phyloP scores from a whole-genome alignment of 1,284 basidiomycete species.

The Tilletiaria anomala region DNA sequence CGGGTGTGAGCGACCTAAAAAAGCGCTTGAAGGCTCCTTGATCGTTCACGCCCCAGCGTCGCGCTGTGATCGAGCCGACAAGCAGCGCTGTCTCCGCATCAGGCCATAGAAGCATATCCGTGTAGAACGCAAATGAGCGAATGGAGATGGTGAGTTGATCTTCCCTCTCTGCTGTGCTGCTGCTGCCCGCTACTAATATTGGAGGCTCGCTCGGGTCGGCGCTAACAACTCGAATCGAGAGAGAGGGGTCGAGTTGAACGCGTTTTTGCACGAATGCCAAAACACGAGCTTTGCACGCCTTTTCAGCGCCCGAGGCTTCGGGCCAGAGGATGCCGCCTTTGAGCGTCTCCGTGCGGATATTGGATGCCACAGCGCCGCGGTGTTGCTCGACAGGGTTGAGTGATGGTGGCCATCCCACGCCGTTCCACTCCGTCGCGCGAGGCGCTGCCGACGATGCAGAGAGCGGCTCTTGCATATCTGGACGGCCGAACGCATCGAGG shows the following conservation, averaged over 20 bases:
- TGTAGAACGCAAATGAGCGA: conserved; percentile 49
- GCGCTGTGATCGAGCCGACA: conserved; percentile 24
- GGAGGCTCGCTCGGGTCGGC: conserved; percentile 4
- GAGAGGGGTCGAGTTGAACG: background rate
- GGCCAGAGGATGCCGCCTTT: conserved; percentile 8
- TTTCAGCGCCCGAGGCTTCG: conserved; percentile 5
- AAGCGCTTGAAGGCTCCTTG: conserved; percentile 43
- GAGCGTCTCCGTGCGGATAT: background rate
- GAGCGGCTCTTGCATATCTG: conserved; percentile 43
- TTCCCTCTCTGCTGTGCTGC: background rate
- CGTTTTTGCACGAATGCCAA: background rate
- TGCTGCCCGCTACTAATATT: conserved; percentile 6
- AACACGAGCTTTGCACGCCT: conserved; percentile 6
- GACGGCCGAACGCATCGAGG: conserved; percentile 52
- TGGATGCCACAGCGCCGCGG: too few species aligned
- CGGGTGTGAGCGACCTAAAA: conserved; percentile 12
- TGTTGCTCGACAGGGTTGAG: conserved; percentile 15
- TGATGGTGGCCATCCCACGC: conserved; percentile 11
- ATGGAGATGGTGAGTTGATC: conserved; percentile 40
- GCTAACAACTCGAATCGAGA: conserved; percentile 2
- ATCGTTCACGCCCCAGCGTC: conserved; percentile 39
- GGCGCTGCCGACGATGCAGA: too few species aligned
- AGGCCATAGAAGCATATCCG: conserved; percentile 45
- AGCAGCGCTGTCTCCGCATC: conserved; percentile 44
- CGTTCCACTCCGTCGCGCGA: conserved; percentile 3